These are phyloP conservation scores for Ormosia emarginata DNA, from an alignment of 306 rosid genomes.

Conservation along the genomic window DNA sequence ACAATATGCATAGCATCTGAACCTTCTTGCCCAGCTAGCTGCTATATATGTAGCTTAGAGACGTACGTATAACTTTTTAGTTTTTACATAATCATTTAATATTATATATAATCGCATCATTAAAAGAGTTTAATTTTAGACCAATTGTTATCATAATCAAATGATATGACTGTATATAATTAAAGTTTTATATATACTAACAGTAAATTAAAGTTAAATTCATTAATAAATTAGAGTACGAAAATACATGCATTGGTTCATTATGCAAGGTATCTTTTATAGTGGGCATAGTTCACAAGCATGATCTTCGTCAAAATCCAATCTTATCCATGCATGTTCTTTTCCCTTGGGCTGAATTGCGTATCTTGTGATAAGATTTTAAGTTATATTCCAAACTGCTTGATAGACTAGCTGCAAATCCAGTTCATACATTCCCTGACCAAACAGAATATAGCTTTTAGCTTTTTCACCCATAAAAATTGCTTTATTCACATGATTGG, in stretches of 20 bases:
- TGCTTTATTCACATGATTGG: not conserved
- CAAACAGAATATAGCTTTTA: not conserved
- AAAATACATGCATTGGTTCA: not conserved
- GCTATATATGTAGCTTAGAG: too few relatives aligned
- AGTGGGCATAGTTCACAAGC: not conserved
- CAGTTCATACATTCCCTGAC: not conserved
- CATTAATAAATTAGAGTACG: not conserved
- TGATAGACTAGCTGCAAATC: not conserved
- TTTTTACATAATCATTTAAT: too few relatives aligned
- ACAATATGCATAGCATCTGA: not conserved
- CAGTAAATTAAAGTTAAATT: not conserved
- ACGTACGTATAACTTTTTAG: too few relatives aligned
- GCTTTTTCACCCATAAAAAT: not conserved
- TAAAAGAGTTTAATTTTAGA: too few relatives aligned
- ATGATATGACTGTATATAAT: not conserved
- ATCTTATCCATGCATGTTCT: conserved; percentile 6
- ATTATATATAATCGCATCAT: too few relatives aligned
- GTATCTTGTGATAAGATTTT: not conserved
- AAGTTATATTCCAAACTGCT: not conserved
- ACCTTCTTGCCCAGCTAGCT: not conserved
- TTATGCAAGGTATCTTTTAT: not conserved
- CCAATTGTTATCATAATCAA: too few relatives aligned
- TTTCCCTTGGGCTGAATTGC: not conserved
- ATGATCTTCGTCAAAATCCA: not conserved
- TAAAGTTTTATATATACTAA: not conserved